These are phyloP conservation scores for Chlorella sp. DNA, from an alignment of 139 green algal genomes.

Conservation along the genomic window DNA sequence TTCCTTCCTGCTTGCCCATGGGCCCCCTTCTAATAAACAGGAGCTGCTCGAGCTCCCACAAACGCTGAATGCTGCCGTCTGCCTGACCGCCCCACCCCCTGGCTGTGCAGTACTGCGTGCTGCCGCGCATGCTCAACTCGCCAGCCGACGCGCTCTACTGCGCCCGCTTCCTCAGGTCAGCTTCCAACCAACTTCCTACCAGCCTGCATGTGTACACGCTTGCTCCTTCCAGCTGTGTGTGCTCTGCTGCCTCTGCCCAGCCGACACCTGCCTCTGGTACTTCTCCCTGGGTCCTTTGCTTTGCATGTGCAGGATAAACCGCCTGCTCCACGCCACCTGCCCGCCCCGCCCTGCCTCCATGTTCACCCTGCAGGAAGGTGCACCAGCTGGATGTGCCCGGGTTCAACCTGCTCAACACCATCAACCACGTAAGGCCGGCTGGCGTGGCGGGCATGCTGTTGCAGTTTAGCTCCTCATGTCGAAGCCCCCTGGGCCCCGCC, in stretches of 20 bases:
- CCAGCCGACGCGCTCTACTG: constrained; percentile 71
- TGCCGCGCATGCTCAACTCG: constrained; percentile 65
- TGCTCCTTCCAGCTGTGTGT: background rate
- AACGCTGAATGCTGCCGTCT: background rate
- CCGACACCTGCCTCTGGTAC: no score
- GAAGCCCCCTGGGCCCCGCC: no score
- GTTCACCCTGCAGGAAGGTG: constrained; percentile 48
- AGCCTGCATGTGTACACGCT: background rate
- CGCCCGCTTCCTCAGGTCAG: constrained; percentile 55
- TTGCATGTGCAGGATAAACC: no score
- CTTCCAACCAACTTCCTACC: background rate
- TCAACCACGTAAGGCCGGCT: constrained; percentile 39
- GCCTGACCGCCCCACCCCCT: background rate
- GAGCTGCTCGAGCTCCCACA: background rate
- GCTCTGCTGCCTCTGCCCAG: background rate
- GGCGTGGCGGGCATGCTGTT: background rate
- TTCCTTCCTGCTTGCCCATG: no score
- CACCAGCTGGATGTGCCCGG: constrained; percentile 54
- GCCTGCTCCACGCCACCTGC: no score
- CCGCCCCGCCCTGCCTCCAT: background rate
- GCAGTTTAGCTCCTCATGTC: background rate
- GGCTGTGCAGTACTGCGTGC: constrained; percentile 59
- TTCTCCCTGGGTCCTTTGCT: no score
- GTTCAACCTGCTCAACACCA: constrained; percentile 60
- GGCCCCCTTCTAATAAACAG: no score